Conservation (phyloP, 2,329 filamentous ascomycete genomes). For the Aspergillus intermedius region DNA sequence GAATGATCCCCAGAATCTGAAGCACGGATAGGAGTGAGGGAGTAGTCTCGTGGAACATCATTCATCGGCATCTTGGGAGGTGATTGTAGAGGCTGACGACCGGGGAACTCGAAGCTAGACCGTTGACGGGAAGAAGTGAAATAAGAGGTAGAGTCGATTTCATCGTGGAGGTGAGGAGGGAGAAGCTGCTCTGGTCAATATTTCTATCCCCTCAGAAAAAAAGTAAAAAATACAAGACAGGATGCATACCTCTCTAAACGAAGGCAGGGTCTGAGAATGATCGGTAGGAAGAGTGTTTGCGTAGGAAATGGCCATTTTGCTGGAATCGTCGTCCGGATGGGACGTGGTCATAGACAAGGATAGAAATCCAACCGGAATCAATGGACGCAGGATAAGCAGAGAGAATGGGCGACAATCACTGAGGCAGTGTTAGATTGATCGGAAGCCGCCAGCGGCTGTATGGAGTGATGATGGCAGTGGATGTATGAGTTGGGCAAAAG, state of each 20-base stretch:
- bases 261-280: conserved; percentile 30
- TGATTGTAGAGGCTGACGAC: conserved; percentile 12
- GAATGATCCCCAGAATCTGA: conserved; percentile 15
- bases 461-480: neutral
- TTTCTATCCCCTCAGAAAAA: neutral
- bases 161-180: conserved; percentile 36
- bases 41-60: conserved; percentile 20
- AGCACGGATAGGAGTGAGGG: conserved; percentile 11
- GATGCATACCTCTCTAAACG: conserved; percentile 32
- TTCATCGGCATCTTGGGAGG: conserved; percentile 17
- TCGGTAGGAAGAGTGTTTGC: conserved; percentile 26
- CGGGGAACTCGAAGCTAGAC: conserved; percentile 23
- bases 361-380: neutral
- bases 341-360: conserved; percentile 32
- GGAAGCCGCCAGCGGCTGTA: conserved; percentile 3
- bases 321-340: conserved; percentile 27
- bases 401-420: neutral
- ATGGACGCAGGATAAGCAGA: neutral
- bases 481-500: neutral
- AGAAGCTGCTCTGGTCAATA: conserved; percentile 26
- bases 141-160: conserved; percentile 35
- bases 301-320: conserved; percentile 35
- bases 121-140: conserved; percentile 21
- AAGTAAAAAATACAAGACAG: too few relatives aligned
- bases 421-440: conserved; percentile 2